A percentile compares a stretch with the other conserved stretches of the same genome.
Conservation (phyloP, 2,329 filamentous ascomycete species). For the Penicillium oxalicum region DNA sequence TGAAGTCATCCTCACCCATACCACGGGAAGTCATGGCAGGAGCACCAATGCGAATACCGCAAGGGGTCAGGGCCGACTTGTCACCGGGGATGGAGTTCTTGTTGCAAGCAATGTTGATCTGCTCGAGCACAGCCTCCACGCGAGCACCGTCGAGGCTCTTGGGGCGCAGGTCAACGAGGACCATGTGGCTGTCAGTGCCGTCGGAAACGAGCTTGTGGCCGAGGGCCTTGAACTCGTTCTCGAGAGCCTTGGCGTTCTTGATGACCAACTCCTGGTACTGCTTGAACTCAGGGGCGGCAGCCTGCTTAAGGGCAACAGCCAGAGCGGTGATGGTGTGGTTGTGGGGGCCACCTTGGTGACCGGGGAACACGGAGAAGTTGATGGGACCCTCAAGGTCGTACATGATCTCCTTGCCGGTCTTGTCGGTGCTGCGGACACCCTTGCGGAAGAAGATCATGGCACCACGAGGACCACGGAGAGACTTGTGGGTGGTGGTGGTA, state of each 20-base stretch:
- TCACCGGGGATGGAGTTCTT: slow-evolving; percentile 98
- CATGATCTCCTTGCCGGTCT: slow-evolving; percentile 76
- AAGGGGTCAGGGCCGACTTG: slow-evolving; percentile 91
- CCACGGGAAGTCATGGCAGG: slow-evolving; percentile 97
- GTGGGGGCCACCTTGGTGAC: slow-evolving; percentile 95
- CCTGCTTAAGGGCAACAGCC: slow-evolving; percentile 90
- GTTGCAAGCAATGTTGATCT: slow-evolving; percentile 98
- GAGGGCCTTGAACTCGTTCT: slow-evolving; percentile 60
- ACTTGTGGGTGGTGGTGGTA: slow-evolving; percentile 98
- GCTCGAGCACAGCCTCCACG: slow-evolving; percentile 91
- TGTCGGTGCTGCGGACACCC: slow-evolving; percentile 78
- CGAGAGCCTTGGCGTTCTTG: slow-evolving; percentile 83
- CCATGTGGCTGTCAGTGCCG: slow-evolving; percentile 95
- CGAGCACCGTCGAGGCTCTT: slow-evolving; percentile 83
- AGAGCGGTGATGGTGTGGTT: slow-evolving; percentile 98
- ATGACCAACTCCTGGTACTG: slow-evolving; percentile 88
- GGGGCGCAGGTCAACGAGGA: slow-evolving; percentile 85
- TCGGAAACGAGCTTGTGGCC: slow-evolving; percentile 87
- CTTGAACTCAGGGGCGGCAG: slow-evolving; percentile 81
- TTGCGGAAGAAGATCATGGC: slow-evolving; percentile 99
- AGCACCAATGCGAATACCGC: slow-evolving; percentile 90
- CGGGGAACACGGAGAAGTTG: slow-evolving; percentile 94
- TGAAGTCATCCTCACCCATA: slow-evolving; percentile 87
- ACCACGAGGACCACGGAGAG: slow-evolving; percentile 84
- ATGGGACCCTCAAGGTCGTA: slow-evolving; percentile 92